These are phyloP conservation scores for Suhomyces guaymorum DNA, from an alignment of 1,139 yeast species.

Conservation along the genomic window DNA sequence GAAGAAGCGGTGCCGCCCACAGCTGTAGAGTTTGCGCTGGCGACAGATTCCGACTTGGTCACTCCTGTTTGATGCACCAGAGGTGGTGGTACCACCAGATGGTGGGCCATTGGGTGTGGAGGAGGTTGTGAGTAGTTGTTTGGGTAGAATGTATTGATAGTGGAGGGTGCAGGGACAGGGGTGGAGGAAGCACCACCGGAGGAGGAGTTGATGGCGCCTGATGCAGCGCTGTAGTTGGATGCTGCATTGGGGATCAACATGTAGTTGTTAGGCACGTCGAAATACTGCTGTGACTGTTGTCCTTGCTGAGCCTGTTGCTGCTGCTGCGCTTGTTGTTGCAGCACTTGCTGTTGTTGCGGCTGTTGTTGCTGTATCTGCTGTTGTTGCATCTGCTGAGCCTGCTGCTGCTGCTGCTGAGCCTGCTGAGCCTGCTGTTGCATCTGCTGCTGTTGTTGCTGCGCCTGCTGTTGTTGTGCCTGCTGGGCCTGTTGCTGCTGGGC, in stretches of 20 bases:
- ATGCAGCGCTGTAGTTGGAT: slow-evolving; percentile 3
- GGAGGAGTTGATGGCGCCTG: slow-evolving; percentile 8
- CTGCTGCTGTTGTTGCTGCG: slow-evolving; percentile 8
- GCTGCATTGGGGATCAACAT: slow-evolving; percentile 18
- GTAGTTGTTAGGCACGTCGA: slow-evolving; percentile 22
- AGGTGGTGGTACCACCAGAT: slow-evolving; percentile 10
- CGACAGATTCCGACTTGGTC: slow-evolving; percentile 1
- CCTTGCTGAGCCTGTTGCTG: slow-evolving; percentile 14
- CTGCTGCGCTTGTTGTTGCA: slow-evolving; percentile 10
- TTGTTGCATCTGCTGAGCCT: slow-evolving; percentile 1
- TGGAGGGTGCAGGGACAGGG: slow-evolving; percentile 9
- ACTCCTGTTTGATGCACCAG: slow-evolving; percentile 2
- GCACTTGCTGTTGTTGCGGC: slow-evolving; percentile 8
- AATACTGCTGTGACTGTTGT: slow-evolving; percentile 15
- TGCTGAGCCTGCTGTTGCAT: slow-evolving; percentile 4
- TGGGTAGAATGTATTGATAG: slow-evolving; percentile 11
- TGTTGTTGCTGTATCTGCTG: slow-evolving; percentile 11
- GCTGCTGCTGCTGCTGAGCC: background rate
- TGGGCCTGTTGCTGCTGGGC: slow-evolving; percentile 15
- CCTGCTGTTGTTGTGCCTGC: slow-evolving; percentile 11
- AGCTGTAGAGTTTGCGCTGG: slow-evolving; percentile 3
- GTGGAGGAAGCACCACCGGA: slow-evolving; percentile 7
- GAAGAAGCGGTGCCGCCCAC: slow-evolving; percentile 6
- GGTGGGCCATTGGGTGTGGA: slow-evolving; percentile 8
- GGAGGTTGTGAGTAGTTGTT: slow-evolving; percentile 9